Evolutionary conservation across 78 protist genomes (phyloP), one percentile per base, ranked within the genome.

Genomic region (Dictyostelium firmibasis): DNA sequence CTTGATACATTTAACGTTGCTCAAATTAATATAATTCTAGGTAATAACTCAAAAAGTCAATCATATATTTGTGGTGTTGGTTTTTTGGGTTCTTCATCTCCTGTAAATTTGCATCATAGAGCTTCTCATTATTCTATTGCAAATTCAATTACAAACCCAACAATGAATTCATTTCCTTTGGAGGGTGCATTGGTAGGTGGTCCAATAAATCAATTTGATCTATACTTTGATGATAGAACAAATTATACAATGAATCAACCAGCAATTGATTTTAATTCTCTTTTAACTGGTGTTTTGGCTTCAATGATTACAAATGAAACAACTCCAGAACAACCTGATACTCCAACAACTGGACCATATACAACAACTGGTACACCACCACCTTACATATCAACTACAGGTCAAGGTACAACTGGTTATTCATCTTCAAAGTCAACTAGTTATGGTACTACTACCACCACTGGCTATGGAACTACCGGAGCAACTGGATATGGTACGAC

Each of bases 161-260:
- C 27, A 0, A 5, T 47, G 1, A 86, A 86, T 38, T 33, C 53
- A 2, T 76, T 76, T 76, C 74, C 78, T 1, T 25, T 86, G 16
- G 44, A 76, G 6, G 92, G 92, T 53, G 92, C 92, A 44, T 57
- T 86, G 18, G 84, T 86, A 20, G 92, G 84, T 50, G 92, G 92
- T 5, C 92, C 92, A 86, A 7, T 41, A 7, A 25, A 76, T 76
- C 2, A 5, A 18, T 14, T 10, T 16, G 83, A 33, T 76, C 5
- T 20, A 7, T 76, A 76, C 38, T 10, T 38, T 0, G 83, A 76
- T 38, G 57, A 76, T 38, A 76, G 47, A 76, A n/a, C 33, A 3
- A 76, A 76, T 41, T 36, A 9, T 36, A n/a, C 47, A 36, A 76
- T 38, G 33, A 76, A 76, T 38, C 62, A 76, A 76, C 83, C 83